Conservation (phyloP, 805 yeast species). For the Ogataea minuta region DNA sequence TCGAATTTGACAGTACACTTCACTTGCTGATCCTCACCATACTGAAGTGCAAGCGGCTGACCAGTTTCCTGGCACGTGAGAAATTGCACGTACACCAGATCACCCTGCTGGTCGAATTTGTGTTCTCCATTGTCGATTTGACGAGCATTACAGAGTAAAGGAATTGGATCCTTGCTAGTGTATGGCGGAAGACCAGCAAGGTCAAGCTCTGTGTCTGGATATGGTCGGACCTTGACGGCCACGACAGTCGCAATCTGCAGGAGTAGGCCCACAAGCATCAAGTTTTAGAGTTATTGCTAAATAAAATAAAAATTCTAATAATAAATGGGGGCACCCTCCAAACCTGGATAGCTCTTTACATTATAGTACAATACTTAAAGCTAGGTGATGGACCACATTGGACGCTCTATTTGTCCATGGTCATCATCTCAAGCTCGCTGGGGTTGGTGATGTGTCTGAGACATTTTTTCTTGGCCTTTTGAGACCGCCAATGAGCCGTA, state of each 20-base stretch:
- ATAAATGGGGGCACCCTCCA: constrained; percentile 1
- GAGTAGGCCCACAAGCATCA: constrained; percentile 4
- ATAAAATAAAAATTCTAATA: neutral
- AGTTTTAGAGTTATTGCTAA: neutral
- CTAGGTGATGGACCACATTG: neutral
- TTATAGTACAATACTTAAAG: constrained; percentile 8
- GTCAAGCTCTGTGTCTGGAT: constrained; percentile 26
- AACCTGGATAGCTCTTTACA: constrained; percentile 6
- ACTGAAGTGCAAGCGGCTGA: constrained; percentile 53
- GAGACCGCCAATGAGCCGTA: constrained; percentile 37
- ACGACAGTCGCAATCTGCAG: neutral
- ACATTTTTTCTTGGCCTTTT: constrained; percentile 35
- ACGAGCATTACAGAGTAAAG: constrained; percentile 61
- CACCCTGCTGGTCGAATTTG: constrained; percentile 58
- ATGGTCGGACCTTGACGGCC: constrained; percentile 25
- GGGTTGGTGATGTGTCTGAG: constrained; percentile 20
- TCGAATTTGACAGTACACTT: constrained; percentile 61
- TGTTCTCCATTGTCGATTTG: constrained; percentile 78
- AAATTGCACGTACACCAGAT: constrained; percentile 56
- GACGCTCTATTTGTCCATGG: constrained; percentile 7
- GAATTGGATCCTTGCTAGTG: constrained; percentile 40
- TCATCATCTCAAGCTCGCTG: constrained; percentile 12
- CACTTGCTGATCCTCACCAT: constrained; percentile 48
- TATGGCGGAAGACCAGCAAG: constrained; percentile 18
- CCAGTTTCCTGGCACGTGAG: constrained; percentile 67